phyloP scores from a whole-genome alignment of 495 filamentous ascomycete genomes.

The Cryomyces minteri region DNA sequence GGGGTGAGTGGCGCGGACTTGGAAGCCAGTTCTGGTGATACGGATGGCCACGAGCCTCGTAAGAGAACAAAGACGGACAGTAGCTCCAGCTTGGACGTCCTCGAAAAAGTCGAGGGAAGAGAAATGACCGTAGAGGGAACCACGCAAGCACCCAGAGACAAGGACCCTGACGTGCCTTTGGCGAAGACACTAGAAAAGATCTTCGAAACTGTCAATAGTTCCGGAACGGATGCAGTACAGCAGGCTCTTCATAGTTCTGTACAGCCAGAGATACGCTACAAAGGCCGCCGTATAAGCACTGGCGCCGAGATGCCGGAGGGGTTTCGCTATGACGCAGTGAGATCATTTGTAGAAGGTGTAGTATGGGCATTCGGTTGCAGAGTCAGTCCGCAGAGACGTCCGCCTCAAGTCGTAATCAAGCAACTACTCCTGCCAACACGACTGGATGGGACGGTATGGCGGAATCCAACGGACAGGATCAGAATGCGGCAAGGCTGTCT shows the following conservation, averaged over 20 bases:
- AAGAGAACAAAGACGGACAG: slow-evolving; percentile 10
- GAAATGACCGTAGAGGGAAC: neutral
- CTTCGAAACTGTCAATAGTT: neutral
- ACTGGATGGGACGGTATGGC: slow-evolving; percentile 40
- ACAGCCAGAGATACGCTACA: slow-evolving; percentile 11
- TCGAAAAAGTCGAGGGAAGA: neutral
- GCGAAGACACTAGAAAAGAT: neutral
- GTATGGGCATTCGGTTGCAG: slow-evolving; percentile 68
- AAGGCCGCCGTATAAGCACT: slow-evolving; percentile 33
- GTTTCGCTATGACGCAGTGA: slow-evolving; percentile 49
- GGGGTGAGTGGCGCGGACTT: neutral
- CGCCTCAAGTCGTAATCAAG: slow-evolving; percentile 15
- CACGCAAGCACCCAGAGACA: neutral
- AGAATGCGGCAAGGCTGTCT: slow-evolving; percentile 53
- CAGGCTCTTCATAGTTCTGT: neutral
- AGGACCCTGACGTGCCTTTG: neutral
- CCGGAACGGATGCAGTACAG: neutral
- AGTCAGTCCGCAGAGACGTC: slow-evolving; percentile 25
- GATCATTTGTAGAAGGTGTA: slow-evolving; percentile 58
- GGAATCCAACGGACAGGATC: slow-evolving; percentile 45
- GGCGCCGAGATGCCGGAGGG: slow-evolving; percentile 61
- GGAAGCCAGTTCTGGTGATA: neutral
- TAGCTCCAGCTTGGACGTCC: neutral
- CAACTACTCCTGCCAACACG: slow-evolving; percentile 32
- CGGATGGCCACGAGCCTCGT: slow-evolving; percentile 7